phyloP scores from a whole-genome alignment of 208 protist genomes.

The Vickermania spadyakhi region DNA sequence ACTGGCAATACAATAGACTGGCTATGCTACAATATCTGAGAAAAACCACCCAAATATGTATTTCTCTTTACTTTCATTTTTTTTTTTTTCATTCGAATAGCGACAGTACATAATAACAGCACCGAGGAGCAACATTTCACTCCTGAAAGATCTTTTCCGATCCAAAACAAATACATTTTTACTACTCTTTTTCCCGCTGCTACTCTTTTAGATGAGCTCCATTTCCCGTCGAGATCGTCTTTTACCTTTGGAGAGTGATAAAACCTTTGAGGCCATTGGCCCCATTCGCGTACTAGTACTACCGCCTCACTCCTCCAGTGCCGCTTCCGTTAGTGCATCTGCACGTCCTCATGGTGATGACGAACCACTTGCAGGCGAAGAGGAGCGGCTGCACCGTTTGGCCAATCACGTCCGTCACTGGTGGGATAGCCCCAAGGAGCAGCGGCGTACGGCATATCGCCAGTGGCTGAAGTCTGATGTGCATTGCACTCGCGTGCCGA shows the following conservation, averaged over 20 bases:
- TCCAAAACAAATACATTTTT: too few species aligned
- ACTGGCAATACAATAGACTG: too few species aligned
- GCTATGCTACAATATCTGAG: too few species aligned
- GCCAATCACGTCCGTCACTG: neutral
- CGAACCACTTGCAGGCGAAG: neutral
- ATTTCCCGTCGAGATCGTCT: slow-evolving; percentile 39
- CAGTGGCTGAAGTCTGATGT: neutral
- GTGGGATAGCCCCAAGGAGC: neutral
- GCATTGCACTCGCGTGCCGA: neutral
- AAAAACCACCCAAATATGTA: too few species aligned
- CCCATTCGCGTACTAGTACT: slow-evolving; percentile 27
- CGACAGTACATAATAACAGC: too few species aligned
- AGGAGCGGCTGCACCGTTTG: neutral
- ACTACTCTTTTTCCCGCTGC: too few species aligned
- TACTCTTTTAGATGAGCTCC: slow-evolving; percentile 35
- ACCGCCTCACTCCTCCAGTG: neutral
- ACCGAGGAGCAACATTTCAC: too few species aligned
- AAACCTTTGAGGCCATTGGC: slow-evolving; percentile 19
- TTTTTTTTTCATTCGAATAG: too few species aligned
- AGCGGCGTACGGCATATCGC: neutral
- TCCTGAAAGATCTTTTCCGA: too few species aligned
- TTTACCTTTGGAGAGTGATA: slow-evolving; percentile 33
- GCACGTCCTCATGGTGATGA: slow-evolving; percentile 21
- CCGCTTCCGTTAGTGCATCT: slow-evolving; percentile 11
- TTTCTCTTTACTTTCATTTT: too few species aligned